A percentile compares a stretch with the other conserved stretches of the same genome.
Conservation (phyloP, 331 rosid species). For the Prunus yedoensis region DNA sequence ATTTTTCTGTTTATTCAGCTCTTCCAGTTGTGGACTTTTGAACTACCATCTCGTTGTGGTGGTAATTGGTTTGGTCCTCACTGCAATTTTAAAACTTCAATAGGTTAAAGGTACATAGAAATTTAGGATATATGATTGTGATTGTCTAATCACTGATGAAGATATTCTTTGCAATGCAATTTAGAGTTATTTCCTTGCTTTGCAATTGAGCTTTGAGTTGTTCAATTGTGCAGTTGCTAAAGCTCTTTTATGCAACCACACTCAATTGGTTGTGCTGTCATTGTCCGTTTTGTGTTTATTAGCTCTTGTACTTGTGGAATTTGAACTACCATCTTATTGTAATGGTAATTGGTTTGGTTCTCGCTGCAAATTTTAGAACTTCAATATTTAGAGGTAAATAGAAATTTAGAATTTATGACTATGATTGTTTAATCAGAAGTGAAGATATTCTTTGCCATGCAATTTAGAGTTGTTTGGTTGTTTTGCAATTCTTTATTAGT, state of each 20-base stretch:
- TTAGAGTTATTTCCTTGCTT: background rate
- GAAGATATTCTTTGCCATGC: background rate
- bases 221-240: conserved; percentile 54
- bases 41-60: background rate
- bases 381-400: background rate
- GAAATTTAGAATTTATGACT: background rate
- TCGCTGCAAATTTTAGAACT: background rate
- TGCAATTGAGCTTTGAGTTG: background rate
- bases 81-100: background rate
- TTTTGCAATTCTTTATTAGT: background rate
- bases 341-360: background rate
- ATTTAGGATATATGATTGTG: background rate
- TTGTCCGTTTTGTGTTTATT: background rate
- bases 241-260: background rate
- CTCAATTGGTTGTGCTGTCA: background rate
- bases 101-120: background rate
- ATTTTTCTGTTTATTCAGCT: background rate
- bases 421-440: background rate
- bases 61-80: background rate
- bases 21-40: background rate
- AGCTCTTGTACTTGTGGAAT: background rate
- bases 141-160: background rate
- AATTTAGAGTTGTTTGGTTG: background rate
- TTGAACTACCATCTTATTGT: conserved; percentile 5
- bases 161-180: background rate